Base-by-base conservation (phyloP, 2,329 filamentous ascomycete genomes). In the Alternaria sp. region DNA sequence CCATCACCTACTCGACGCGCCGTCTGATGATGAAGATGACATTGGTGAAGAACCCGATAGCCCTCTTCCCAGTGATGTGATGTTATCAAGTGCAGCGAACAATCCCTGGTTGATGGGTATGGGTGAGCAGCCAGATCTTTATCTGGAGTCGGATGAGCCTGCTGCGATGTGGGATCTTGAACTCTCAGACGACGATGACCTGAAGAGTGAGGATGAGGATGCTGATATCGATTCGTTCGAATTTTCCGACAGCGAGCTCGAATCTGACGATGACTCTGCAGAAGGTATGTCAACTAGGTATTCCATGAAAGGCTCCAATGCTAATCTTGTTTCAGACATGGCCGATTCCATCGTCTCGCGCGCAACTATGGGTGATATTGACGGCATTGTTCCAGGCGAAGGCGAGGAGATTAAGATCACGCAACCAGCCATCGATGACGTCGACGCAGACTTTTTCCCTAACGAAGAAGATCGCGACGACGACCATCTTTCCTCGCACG, bases 351-450 rank as follows among this genome's bases (percentile, higher is more conserved):
- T 61, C 18, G 65, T 69, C 26, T 77, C 75, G 11, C 67, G 61
- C n/a, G 65, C 63, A 26, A 78, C 75, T 5, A 63, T 64, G 7
- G 82, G 94, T 3, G 94, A 97, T 70, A 92, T 93, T 39, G 88
- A 89, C 5, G 93, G 93, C 0, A 85, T 96, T 24, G 86, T 90
- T 28, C 88, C 89, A 0, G 91, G 89, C 11, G 90, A 91, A 63
- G 91, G 91, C 36, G 88, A 91, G 20, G 89, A 89, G 14, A 91
- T 96, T 64, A 86, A 92, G 52, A 89, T 98, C 56, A 98, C 94
- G 0, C 94, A 98, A 70, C 94, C 94, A 3, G 94, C 94, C 0
- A 87, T 97, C 39, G 93, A 97, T 68, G 93, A 96, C 65, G 89
- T 96, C 0, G 88, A 90, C 28, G 88, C 91, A 3, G 91, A 89